phyloP scores from a whole-genome alignment of 257 asterid genomes.

The Catharanthus roseus region DNA sequence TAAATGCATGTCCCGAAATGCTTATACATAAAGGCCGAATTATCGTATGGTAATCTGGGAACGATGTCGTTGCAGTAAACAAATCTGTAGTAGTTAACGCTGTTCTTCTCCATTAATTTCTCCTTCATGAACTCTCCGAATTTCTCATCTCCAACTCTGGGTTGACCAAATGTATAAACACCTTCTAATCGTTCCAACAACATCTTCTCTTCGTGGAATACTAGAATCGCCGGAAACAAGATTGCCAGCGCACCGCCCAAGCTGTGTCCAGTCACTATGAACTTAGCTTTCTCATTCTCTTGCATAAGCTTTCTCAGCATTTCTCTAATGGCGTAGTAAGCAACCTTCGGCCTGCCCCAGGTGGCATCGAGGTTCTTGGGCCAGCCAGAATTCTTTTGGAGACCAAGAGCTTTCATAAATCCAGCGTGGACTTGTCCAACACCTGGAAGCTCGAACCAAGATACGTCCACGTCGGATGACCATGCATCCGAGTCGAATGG shows the following conservation, averaged over 20 bases:
- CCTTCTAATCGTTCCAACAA: constrained; percentile 8
- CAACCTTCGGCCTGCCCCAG: not conserved
- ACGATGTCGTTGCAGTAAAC: constrained; percentile 7
- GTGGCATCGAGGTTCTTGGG: not conserved
- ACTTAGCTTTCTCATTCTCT: constrained; percentile 1
- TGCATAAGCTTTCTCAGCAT: not conserved
- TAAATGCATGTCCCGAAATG: constrained; percentile 57
- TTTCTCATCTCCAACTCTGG: constrained; percentile 1
- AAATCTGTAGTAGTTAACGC: not conserved
- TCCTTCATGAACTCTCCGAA: not conserved
- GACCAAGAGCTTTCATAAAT: constrained; percentile 12
- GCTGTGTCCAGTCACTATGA: constrained; percentile 18
- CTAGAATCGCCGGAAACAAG: constrained; percentile 4
- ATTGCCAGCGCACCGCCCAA: constrained; percentile 15
- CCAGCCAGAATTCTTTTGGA: not conserved
- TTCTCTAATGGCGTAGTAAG: constrained; percentile 13
- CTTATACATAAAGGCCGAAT: constrained; percentile 30
- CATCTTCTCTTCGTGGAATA: constrained; percentile 1
- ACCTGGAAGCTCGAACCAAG: constrained; percentile 36
- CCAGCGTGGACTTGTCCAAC: constrained; percentile 19
- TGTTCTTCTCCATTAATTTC: not conserved
- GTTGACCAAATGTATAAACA: constrained; percentile 14
- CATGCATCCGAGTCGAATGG: constrained; percentile 34
- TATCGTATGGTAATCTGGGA: not conserved
- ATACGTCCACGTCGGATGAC: constrained; percentile 48